Conservation (phyloP, 441 rosid genomes). For the Brassica hybrid region DNA sequence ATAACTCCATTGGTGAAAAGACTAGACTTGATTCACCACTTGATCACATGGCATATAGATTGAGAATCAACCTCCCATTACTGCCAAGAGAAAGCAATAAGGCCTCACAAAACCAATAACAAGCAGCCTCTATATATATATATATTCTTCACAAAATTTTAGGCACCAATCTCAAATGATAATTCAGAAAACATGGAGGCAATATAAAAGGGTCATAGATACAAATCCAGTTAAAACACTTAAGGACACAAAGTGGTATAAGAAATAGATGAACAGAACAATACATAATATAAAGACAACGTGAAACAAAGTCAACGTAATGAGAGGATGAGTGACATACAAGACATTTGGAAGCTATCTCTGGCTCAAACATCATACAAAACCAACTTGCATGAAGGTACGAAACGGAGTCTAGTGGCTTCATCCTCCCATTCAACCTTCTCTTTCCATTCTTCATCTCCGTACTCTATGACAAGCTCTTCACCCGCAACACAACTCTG, state of each 20-base stretch:
- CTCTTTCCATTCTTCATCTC: background rate
- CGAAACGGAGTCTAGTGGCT: slow-evolving; percentile 14
- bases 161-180: background rate
- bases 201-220: background rate
- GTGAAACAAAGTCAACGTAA: background rate
- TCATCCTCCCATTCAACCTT: slow-evolving; percentile 4
- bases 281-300: background rate
- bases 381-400: slow-evolving; percentile 8
- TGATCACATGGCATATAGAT: slow-evolving; percentile 3
- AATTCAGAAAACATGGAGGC: background rate
- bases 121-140: background rate
- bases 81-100: background rate
- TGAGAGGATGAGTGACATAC: background rate
- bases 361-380: background rate
- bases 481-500: background rate
- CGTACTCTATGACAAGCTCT: background rate
- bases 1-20: background rate
- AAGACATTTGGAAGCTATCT: background rate
- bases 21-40: background rate
- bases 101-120: background rate
- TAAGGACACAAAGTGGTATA: background rate
- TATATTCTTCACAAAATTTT: background rate
- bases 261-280: background rate
- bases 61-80: background rate
- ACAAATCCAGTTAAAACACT: background rate